Evolutionary conservation across 805 yeast species (phyloP).

Genomic region (Diddensiella santjacobensis): DNA sequence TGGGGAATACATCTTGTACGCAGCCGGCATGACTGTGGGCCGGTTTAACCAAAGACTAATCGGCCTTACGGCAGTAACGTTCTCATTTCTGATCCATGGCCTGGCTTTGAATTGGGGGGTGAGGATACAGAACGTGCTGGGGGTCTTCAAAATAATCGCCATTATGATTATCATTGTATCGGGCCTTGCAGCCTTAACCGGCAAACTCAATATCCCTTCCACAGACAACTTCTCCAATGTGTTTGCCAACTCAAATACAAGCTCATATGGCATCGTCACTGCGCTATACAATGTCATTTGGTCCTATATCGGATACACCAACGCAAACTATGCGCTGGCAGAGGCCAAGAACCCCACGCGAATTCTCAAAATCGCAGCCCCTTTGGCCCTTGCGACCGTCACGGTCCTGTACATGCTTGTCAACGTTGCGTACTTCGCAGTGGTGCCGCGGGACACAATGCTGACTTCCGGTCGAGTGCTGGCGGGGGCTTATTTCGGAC

Average conservation of each 20-base stretch:
- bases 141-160: constrained; percentile 69
- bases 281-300: constrained; percentile 80
- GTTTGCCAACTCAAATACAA: constrained; percentile 45
- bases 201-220: constrained; percentile 42
- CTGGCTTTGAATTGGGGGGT: constrained; percentile 62
- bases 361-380: constrained; percentile 70
- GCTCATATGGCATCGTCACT: constrained; percentile 44
- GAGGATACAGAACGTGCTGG: constrained; percentile 59
- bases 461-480: constrained; percentile 60
- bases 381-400: constrained; percentile 58
- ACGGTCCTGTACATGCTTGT: constrained; percentile 69
- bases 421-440: constrained; percentile 64
- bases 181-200: constrained; percentile 82
- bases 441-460: constrained; percentile 44
- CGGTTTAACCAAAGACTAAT: constrained; percentile 77
- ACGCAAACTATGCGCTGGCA: constrained; percentile 78
- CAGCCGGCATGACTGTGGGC: constrained; percentile 63
- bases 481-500: constrained; percentile 71
- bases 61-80: constrained; percentile 69
- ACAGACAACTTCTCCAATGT: constrained; percentile 24
- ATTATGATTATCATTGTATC: constrained; percentile 65
- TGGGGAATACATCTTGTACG: constrained; percentile 72
- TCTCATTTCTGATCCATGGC: constrained; percentile 63
- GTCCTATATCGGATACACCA: constrained; percentile 81
- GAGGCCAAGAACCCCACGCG: constrained; percentile 71